Percentiles rank a stretch among this genome's conserved stretches.
Evolutionary conservation across 1,284 basidiomycete species (phyloP).

Genomic region (Cutaneotrichosporon sp.): DNA sequence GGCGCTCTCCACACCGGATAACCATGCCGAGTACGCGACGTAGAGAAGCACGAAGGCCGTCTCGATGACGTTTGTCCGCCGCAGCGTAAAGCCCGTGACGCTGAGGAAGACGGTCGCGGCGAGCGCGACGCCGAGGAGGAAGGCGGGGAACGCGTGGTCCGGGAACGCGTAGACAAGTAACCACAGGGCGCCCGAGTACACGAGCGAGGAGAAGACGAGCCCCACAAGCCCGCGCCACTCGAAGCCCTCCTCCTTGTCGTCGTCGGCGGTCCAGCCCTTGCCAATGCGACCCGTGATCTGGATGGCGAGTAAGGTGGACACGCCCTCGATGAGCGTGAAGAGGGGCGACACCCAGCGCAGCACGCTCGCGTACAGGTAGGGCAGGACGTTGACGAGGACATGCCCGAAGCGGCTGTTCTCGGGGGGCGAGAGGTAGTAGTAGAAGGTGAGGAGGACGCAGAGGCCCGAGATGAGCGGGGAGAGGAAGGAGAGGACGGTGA

Average conservation of each 20-base stretch:
- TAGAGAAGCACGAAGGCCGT: conserved; percentile 82
- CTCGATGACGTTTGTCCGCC: conserved; percentile 90
- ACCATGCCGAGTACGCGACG: conserved; percentile 62
- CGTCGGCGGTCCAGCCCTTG: conserved; percentile 54
- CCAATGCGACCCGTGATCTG: conserved; percentile 52
- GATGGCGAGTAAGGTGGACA: conserved; percentile 49
- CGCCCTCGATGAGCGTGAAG: conserved; percentile 53
- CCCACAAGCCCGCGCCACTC: conserved; percentile 53
- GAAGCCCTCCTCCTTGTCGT: conserved; percentile 50
- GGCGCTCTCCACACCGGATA: conserved; percentile 49
- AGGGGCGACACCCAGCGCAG: conserved; percentile 53
- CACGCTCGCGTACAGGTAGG: conserved; percentile 48
- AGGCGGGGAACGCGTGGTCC: conserved; percentile 40
- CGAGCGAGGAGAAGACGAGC: conserved; percentile 46
- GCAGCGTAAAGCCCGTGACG: conserved; percentile 81
- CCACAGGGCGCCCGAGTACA: conserved; percentile 51
- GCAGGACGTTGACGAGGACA: conserved; percentile 49
- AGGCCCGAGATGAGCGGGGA: conserved; percentile 46
- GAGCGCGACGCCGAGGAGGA: conserved; percentile 51
- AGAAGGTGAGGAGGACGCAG: conserved; percentile 40
- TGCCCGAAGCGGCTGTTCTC: conserved; percentile 21
- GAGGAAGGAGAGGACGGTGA: conserved; percentile 47
- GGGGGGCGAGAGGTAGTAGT: conserved; percentile 47
- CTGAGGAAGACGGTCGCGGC: conserved; percentile 70
- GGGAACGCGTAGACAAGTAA: conserved; percentile 40